A percentile compares a stretch with the other conserved stretches of the same genome.
These are phyloP conservation scores for Hemileccinum rubropunctum DNA, from an alignment of 768 basidiomycete species.

Conservation along the genomic window DNA sequence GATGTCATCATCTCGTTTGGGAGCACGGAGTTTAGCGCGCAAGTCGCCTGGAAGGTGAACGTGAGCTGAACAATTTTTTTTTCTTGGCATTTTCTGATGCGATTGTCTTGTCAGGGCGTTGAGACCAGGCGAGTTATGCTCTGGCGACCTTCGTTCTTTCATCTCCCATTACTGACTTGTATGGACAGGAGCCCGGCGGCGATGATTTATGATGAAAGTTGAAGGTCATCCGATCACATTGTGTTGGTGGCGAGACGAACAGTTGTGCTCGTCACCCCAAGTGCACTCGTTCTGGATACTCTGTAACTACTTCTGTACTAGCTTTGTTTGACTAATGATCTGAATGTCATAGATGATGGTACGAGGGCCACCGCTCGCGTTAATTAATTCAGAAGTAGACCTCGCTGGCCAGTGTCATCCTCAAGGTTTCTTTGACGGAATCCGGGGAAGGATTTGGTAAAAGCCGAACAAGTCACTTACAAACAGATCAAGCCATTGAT, in stretches of 20 bases:
- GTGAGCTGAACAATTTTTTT: neutral
- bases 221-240: neutral
- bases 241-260: too few relatives aligned
- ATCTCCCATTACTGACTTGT: neutral
- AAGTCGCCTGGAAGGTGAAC: slow-evolving; percentile 2
- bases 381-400: too few relatives aligned
- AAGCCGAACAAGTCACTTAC: too few relatives aligned
- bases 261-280: neutral
- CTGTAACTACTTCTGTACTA: too few relatives aligned
- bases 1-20: slow-evolving; percentile 17
- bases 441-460: too few relatives aligned
- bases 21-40: slow-evolving; percentile 24
- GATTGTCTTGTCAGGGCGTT: neutral
- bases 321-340: too few relatives aligned
- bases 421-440: too few relatives aligned
- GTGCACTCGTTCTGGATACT: neutral
- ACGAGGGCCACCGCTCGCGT: too few relatives aligned
- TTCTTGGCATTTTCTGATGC: neutral
- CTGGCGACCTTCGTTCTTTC: neutral
- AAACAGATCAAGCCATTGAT: too few relatives aligned
- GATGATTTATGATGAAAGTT: slow-evolving; percentile 4
- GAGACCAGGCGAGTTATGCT: neutral
- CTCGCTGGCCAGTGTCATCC: too few relatives aligned
- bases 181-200: neutral
- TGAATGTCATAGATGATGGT: too few relatives aligned